Percentiles rank a stretch among this genome's conserved stretches.
phyloP scores from a whole-genome alignment of 805 yeast species.

The Candida taoyuanica region DNA sequence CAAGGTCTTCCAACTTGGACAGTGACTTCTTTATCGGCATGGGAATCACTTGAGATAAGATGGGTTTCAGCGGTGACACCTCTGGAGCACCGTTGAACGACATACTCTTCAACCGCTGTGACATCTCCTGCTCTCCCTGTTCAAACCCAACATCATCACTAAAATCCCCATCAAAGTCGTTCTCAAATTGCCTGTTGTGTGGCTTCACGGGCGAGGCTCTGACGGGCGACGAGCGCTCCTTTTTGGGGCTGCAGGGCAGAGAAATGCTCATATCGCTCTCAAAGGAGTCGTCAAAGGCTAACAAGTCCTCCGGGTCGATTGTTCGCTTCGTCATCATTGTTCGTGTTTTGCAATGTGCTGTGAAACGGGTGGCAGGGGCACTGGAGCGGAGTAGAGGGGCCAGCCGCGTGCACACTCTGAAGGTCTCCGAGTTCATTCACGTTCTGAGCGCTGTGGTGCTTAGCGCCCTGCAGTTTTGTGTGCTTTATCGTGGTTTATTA shows the following conservation, averaged over 20 bases:
- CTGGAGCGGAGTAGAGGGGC: constrained; percentile 8
- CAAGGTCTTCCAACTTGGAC: constrained; percentile 5
- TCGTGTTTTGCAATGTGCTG: background rate
- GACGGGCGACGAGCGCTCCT: background rate
- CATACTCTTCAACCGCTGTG: background rate
- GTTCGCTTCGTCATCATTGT: background rate
- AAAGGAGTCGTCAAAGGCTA: constrained; percentile 22
- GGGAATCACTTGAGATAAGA: no score
- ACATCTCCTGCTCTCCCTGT: background rate
- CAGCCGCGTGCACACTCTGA: constrained; percentile 7
- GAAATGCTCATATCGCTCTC: constrained; percentile 2
- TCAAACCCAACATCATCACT: constrained; percentile 6
- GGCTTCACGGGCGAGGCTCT: constrained; percentile 9
- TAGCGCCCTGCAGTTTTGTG: background rate
- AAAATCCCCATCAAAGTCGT: constrained; percentile 18
- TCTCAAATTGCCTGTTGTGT: constrained; percentile 16
- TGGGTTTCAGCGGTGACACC: no score
- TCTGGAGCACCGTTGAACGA: no score
- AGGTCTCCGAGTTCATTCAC: constrained; percentile 1
- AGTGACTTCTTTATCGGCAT: background rate
- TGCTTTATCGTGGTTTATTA: no score
- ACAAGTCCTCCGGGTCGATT: constrained; percentile 18
- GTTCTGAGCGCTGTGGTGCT: background rate
- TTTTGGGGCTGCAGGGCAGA: background rate
- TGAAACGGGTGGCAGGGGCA: constrained; percentile 2